Base-by-base conservation (phyloP, 192 early-diverging fungal genomes). In the Backusella circina region DNA sequence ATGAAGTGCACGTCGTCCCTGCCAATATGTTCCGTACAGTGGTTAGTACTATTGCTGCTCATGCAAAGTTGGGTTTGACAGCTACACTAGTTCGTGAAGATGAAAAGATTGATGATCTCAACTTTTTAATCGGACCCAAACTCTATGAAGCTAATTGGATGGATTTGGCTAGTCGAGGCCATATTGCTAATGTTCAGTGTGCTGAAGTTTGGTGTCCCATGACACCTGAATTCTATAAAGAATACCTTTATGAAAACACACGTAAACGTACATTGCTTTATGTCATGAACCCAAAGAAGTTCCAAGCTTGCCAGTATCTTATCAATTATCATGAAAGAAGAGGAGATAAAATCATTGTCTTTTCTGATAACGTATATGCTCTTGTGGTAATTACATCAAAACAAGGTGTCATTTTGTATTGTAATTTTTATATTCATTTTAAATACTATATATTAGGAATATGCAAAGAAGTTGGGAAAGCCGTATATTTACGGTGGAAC, bases 101-200 rank as follows among this genome's bases (percentile, higher is more conserved):
- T 82, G 94, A 99, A 75, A 98, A 98, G 83, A 99, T 99, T 81
- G 90, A 91, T 73, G 95, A 96, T 77, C 83, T 99, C 64, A 99
- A 99, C 83, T 99, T 96, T 77, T 86, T 99, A 75, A 98, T 99
- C 76, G 98, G 97, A 18, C 98, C 98, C 18, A 99, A 99, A 84
- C 85, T 99, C 61, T 99, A 96, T 84, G 98, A 99, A 81, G 98
- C 98, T 16, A 99, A 99, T 79, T 99, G 98, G 98, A 94, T 98
- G 95, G 98, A 99, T 78, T 80, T 99, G 70, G 95, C 97, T n/a
- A 92, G 88, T 33, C 90, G 93, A 79, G 98, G 98, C 32, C 95
- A 96, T 79, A 99, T 99, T 87, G 98, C 98, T 2, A 96, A 94
- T 37, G 98, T 99, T 41, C 93, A 96, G 86, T 99, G 97, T 83